Percentiles rank a stretch among this genome's conserved stretches.
phyloP scores from a whole-genome alignment of 208 protist genomes.

The Naegleria fowleri region DNA sequence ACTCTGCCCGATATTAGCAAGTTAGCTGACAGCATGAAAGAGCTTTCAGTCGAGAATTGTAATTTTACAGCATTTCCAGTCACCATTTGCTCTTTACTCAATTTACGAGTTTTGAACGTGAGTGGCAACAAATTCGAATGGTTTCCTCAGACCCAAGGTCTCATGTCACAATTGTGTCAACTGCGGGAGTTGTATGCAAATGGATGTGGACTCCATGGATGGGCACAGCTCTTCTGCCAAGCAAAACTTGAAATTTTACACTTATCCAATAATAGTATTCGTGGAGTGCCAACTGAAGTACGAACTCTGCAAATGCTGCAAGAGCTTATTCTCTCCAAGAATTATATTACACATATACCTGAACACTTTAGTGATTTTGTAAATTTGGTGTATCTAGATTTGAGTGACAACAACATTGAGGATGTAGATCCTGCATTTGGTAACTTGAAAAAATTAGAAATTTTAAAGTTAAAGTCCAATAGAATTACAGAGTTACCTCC shows the following conservation, averaged over 20 bases:
- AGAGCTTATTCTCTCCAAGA: not conserved
- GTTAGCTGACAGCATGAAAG: not conserved
- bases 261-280: not conserved
- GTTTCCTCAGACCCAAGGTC: not conserved
- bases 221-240: not conserved
- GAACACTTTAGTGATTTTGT: not conserved
- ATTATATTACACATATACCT: not conserved
- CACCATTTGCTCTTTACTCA: not conserved
- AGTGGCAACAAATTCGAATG: not conserved
- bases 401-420: not conserved
- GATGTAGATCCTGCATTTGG: not conserved
- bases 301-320: not conserved
- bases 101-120: not conserved
- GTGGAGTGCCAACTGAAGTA: not conserved
- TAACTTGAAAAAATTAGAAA: not conserved
- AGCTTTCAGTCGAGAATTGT: not conserved
- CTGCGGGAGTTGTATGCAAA: not conserved
- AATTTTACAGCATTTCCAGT: not conserved
- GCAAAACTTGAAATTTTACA: not conserved
- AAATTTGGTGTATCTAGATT: not conserved
- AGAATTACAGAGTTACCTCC: not conserved
- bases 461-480: not conserved
- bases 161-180: not conserved
- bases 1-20: not conserved
- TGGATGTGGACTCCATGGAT: not conserved